A percentile compares a stretch with the other conserved stretches of the same genome.
These are phyloP conservation scores for Metschnikowia koreensis DNA, from an alignment of 805 yeast genomes.

Conservation along the genomic window DNA sequence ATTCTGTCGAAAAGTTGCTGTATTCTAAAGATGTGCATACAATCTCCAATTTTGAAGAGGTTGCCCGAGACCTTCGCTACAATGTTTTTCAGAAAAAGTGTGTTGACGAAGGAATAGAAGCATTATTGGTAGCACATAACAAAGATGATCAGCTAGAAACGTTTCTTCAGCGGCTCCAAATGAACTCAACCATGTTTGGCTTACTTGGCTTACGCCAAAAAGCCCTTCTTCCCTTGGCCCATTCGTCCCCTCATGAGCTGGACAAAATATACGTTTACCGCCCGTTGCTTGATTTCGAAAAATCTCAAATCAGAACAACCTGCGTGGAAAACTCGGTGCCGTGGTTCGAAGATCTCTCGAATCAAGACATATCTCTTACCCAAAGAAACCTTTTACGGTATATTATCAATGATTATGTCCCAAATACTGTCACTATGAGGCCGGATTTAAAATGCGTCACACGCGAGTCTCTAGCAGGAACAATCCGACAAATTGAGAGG, in stretches of 20 bases:
- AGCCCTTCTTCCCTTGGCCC: conserved; percentile 28
- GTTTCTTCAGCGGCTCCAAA: conserved; percentile 51
- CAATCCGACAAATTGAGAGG: conserved; percentile 9
- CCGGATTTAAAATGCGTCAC: conserved; percentile 7
- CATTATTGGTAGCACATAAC: conserved; percentile 66
- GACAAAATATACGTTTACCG: conserved; percentile 34
- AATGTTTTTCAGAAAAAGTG: conserved; percentile 44
- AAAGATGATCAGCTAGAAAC: conserved; percentile 74
- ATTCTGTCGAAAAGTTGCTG: conserved; percentile 27
- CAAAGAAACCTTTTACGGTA: conserved; percentile 55
- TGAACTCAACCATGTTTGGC: conserved; percentile 48
- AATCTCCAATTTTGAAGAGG: conserved; percentile 50
- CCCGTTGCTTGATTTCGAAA: conserved; percentile 52
- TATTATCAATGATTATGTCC: conserved; percentile 24
- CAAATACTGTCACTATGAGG: conserved; percentile 16
- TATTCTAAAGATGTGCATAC: conserved; percentile 27
- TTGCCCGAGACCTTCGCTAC: conserved; percentile 58
- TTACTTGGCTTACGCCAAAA: conserved; percentile 49
- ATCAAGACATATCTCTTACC: conserved; percentile 52
- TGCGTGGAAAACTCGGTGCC: conserved; percentile 39
- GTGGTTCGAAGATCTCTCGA: conserved; percentile 77
- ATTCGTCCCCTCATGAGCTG: conserved; percentile 16
- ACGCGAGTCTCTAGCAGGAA: conserved; percentile 11
- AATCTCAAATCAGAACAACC: conserved; percentile 44
- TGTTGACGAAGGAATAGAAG: conserved; percentile 23